Conservation (phyloP, 148 eudicot genomes). For the Salicornia ramosissima region DNA sequence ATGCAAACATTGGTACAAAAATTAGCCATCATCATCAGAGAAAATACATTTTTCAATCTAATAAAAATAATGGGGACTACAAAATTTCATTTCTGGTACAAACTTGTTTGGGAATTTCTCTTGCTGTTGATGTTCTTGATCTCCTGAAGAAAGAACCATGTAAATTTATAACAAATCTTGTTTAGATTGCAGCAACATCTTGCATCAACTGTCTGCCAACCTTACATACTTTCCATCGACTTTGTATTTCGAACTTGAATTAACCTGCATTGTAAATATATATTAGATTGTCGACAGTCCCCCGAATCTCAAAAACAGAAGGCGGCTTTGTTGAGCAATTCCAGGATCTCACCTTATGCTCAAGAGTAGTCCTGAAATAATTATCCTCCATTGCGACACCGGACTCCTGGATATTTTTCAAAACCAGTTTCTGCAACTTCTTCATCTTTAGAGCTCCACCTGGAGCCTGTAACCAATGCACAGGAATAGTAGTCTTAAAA, state of each 20-base stretch:
- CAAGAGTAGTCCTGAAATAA: constrained; percentile 35
- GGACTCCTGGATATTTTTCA: constrained; percentile 50
- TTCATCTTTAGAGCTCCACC: constrained; percentile 59
- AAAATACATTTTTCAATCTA: neutral
- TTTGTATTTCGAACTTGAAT: constrained; percentile 56
- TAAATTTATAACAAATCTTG: too few species aligned
- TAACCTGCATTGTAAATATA: constrained; percentile 52
- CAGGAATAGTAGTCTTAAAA: too few species aligned
- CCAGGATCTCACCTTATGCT: constrained; percentile 53
- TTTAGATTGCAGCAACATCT: neutral
- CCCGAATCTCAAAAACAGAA: too few species aligned
- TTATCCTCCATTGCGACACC: constrained; percentile 40
- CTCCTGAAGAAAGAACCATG: neutral
- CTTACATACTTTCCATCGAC: constrained; percentile 66
- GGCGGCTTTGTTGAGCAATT: neutral
- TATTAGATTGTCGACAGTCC: too few species aligned
- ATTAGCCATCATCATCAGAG: neutral
- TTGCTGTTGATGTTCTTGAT: neutral
- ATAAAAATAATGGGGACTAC: too few species aligned
- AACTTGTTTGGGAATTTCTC: constrained; percentile 12
- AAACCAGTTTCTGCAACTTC: constrained; percentile 52
- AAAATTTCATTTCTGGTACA: constrained; percentile 21
- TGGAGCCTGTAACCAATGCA: constrained; percentile 42
- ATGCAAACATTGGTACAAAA: too few species aligned
- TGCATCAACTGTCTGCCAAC: constrained; percentile 31